Base-by-base conservation (phyloP, 2,329 filamentous ascomycete species). In the Sporothrix pallida region DNA sequence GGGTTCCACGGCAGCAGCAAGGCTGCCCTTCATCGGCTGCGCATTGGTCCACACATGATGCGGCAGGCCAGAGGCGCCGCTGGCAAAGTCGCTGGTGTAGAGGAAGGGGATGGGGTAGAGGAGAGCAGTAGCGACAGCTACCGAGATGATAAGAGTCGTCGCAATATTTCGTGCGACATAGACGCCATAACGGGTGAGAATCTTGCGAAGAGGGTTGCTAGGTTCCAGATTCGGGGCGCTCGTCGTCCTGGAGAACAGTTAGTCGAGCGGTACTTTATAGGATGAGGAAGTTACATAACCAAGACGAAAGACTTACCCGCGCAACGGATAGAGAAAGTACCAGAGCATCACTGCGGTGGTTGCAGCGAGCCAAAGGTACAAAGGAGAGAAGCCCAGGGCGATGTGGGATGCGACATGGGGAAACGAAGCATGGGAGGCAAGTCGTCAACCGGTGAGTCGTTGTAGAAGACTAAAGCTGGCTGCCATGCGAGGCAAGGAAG, bases 21-120 rank as follows among this genome's bases (percentile, higher is more conserved):
- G 79, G 4, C 82, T 81, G 67, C 87, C 87, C 50, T 87, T 82
- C 72, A 92, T 84, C 42, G 90, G 88, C 74, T 89, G 88, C 6
- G 91, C 91, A 52, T 91, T 91, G 37, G 92, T 94, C 93, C 93
- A 95, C 77, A 93, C 92, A 87, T 95, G 91, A 78, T 91, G 90
- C 44, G 93, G 92, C 8, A 94, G 84, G 75, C 90, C 92, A 71
- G 91, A 91, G 31, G 90, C 88, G 76, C 91, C 90, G 79, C 90
- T 91, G 77, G 89, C 89, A 76, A 92, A 91, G 80, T 92, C 90
- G 79, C 88, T 90, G 1, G 90, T 90, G 81, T 92, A 92, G 70
- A 95, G 87, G 79, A 93, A 94, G 23, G 92, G 87, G 71, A 93
- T 90, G 8, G 92, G 92, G 78, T 93, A 95, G 75, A 91, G 88